These are phyloP conservation scores for Lyophyllum semitale DNA, from an alignment of 768 basidiomycete genomes.

Conservation along the genomic window DNA sequence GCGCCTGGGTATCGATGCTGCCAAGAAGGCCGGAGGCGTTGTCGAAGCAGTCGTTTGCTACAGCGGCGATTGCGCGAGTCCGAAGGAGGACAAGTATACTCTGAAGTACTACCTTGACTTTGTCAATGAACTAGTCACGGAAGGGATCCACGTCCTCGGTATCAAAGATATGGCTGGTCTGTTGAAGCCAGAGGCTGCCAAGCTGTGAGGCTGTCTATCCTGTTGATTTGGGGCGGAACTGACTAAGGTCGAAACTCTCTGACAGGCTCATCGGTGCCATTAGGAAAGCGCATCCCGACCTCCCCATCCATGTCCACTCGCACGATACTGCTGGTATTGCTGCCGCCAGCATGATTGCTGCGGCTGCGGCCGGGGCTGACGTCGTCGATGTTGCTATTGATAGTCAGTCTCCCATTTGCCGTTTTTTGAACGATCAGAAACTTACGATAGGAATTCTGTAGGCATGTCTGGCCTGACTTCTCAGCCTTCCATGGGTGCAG, in stretches of 20 bases:
- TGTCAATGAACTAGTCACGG: slow-evolving; percentile 86
- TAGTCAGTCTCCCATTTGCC: slow-evolving; percentile 54
- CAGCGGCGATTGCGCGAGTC: slow-evolving; percentile 94
- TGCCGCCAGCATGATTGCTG: slow-evolving; percentile 95
- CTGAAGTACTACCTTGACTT: slow-evolving; percentile 97
- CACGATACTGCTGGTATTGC: slow-evolving; percentile 99
- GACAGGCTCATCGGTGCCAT: slow-evolving; percentile 89
- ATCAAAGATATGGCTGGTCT: slow-evolving; percentile 99
- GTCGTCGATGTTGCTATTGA: slow-evolving; percentile 98
- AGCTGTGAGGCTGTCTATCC: slow-evolving; percentile 53
- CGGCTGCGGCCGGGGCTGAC: slow-evolving; percentile 96
- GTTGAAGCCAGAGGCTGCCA: slow-evolving; percentile 93
- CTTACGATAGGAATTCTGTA: slow-evolving; percentile 28
- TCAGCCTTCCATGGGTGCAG: slow-evolving; percentile 98
- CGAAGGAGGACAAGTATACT: slow-evolving; percentile 96
- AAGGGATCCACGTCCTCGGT: slow-evolving; percentile 95
- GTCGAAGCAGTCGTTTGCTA: slow-evolving; percentile 98
- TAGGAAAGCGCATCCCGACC: slow-evolving; percentile 92
- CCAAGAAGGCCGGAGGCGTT: slow-evolving; percentile 99
- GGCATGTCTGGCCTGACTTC: slow-evolving; percentile 99
- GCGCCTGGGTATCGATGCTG: slow-evolving; percentile 97
- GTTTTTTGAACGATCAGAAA: slow-evolving; percentile 12
- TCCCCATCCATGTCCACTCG: slow-evolving; percentile 99
- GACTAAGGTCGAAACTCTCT: slow-evolving; percentile 1
- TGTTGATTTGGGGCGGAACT: background rate